These are phyloP conservation scores for Bromus sterilis DNA, from an alignment of 176 grass and related monocot species.

Conservation along the genomic window DNA sequence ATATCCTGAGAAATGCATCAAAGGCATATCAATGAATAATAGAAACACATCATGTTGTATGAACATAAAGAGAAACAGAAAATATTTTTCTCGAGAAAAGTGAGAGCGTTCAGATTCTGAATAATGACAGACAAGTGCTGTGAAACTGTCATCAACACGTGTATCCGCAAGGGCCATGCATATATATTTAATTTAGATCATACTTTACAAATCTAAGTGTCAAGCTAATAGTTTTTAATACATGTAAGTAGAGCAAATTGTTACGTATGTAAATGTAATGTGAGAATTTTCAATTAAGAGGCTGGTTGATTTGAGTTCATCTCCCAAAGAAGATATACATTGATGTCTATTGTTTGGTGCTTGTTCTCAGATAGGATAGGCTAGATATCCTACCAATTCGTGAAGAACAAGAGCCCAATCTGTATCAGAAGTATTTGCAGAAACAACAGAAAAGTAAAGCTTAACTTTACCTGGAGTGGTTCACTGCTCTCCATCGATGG, in stretches of 20 bases:
- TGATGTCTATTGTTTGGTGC: background rate
- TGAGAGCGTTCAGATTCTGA: background rate
- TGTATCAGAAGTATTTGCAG: background rate
- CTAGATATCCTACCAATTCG: background rate
- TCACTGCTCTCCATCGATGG: constrained; percentile 19
- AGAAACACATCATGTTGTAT: background rate
- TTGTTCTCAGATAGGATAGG: background rate
- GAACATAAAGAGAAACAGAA: background rate
- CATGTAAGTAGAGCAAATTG: background rate
- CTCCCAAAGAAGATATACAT: background rate
- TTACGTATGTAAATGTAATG: background rate
- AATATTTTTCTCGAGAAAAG: background rate
- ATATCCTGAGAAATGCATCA: constrained; percentile 48
- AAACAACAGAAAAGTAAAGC: background rate
- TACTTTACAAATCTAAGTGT: background rate
- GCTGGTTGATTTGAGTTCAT: background rate
- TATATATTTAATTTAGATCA: background rate
- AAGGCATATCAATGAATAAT: background rate
- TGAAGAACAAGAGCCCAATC: background rate
- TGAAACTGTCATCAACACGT: background rate
- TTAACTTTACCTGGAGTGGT: constrained; percentile 30
- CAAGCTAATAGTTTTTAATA: background rate
- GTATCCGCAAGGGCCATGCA: background rate
- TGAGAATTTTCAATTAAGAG: background rate
- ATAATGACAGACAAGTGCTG: background rate